A percentile compares a stretch with the other conserved stretches of the same genome.
phyloP scores from a whole-genome alignment of 177 flowering plant species.

The Vitis hybrid region DNA sequence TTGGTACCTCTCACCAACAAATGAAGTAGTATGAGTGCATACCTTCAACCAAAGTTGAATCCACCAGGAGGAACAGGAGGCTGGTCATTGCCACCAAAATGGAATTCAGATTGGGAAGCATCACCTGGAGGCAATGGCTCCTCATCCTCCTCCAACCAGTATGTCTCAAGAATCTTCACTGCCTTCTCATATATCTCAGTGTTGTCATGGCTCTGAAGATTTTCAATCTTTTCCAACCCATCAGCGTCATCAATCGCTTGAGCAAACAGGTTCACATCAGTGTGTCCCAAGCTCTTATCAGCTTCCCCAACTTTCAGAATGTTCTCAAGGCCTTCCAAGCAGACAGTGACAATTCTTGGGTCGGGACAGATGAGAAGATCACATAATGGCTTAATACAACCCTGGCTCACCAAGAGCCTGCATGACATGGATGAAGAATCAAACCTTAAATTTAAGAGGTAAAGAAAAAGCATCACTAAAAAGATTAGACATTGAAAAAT shows the following conservation, averaged over 20 bases:
- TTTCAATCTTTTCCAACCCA: slow-evolving; percentile 61
- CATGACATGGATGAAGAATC: slow-evolving; percentile 1
- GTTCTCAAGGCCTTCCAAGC: slow-evolving; percentile 75
- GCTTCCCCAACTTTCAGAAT: slow-evolving; percentile 71
- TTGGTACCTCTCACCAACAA: no score
- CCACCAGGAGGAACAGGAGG: slow-evolving; percentile 61
- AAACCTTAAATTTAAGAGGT: no score
- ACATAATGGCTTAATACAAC: slow-evolving; percentile 59
- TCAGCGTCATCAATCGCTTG: slow-evolving; percentile 62
- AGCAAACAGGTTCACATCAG: slow-evolving; percentile 46
- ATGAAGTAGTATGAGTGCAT: background rate
- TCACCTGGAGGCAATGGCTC: slow-evolving; percentile 49
- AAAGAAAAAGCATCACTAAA: background rate
- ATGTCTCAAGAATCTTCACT: slow-evolving; percentile 68
- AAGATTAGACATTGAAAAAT: background rate
- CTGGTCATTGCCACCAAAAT: slow-evolving; percentile 45
- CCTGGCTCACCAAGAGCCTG: slow-evolving; percentile 50
- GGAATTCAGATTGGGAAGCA: slow-evolving; percentile 45
- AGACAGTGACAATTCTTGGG: slow-evolving; percentile 64
- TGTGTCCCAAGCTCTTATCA: slow-evolving; percentile 50
- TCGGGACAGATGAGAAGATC: slow-evolving; percentile 58
- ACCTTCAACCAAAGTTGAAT: slow-evolving; percentile 65
- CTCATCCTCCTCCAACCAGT: slow-evolving; percentile 69
- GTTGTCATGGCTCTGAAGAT: slow-evolving; percentile 62
- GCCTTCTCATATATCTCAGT: slow-evolving; percentile 81